Conservation (phyloP, 192 early-diverging fungal genomes). For the Umbelopsis isabellina region DNA sequence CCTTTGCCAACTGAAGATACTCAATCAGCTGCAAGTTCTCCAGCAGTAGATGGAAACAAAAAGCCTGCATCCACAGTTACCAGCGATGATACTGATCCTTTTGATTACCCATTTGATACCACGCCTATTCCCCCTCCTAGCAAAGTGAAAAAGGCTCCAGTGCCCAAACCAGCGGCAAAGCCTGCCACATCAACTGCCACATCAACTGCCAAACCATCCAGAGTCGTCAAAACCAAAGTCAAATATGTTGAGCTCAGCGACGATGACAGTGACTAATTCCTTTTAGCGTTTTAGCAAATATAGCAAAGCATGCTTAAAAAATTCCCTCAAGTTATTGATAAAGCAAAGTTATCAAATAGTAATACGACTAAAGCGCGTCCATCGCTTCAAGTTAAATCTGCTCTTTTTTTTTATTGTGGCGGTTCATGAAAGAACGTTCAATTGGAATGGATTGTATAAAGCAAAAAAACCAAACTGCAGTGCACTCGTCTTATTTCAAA, state of each 20-base stretch:
- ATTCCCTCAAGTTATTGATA: no score
- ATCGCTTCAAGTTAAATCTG: constrained; percentile 1
- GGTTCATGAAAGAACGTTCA: constrained; percentile 5
- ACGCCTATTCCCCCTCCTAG: background rate
- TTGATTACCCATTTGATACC: constrained; percentile 19
- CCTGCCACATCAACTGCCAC: background rate
- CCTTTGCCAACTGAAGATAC: background rate
- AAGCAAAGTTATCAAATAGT: no score
- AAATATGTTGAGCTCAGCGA: constrained; percentile 14
- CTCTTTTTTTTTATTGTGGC: constrained; percentile 5
- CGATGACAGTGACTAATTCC: background rate
- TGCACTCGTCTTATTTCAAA: constrained; percentile 6
- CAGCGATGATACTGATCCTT: background rate
- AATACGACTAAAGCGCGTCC: no score
- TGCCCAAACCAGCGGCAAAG: background rate
- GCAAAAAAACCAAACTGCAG: constrained; percentile 21
- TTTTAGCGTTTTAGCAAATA: no score
- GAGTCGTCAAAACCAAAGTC: constrained; percentile 11
- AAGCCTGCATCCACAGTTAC: background rate
- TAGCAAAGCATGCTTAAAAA: no score
- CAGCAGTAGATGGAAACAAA: background rate
- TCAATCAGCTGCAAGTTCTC: background rate
- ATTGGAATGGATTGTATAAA: constrained; percentile 17
- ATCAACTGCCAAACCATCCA: background rate
- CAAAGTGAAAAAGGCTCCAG: background rate